Conservation (phyloP, 2,329 filamentous ascomycete genomes). For the Aspergillus spinulosporus region DNA sequence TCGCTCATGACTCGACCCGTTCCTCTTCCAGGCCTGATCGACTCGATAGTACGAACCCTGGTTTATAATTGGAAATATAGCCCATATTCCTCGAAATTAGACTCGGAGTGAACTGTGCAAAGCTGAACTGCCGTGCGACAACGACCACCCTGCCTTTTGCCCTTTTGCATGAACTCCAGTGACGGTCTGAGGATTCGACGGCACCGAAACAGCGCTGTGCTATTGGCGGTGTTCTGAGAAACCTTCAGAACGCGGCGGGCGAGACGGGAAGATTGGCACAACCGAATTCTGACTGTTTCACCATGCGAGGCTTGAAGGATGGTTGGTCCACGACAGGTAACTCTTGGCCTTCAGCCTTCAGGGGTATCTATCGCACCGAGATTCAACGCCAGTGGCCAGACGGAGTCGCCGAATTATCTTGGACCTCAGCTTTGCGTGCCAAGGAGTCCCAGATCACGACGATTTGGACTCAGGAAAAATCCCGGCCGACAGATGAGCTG, state of each 20-base stretch:
- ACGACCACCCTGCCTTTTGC: too few relatives aligned
- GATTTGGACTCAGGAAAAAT: not conserved
- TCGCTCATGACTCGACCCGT: not conserved
- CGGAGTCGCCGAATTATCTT: not conserved
- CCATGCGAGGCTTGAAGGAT: not conserved
- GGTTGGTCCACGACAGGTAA: not conserved
- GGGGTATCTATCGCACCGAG: not conserved
- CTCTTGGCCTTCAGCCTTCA: not conserved
- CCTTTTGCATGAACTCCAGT: too few relatives aligned
- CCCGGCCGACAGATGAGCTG: too few relatives aligned
- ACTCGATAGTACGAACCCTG: not conserved
- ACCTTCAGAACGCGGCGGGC: not conserved
- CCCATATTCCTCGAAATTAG: not conserved
- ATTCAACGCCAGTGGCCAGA: not conserved
- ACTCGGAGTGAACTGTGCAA: not conserved
- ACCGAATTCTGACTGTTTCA: not conserved
- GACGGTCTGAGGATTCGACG: not conserved
- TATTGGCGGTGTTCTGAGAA: not conserved
- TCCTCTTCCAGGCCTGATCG: not conserved
- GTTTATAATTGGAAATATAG: not conserved
- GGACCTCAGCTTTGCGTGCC: not conserved
- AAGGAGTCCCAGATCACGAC: not conserved
- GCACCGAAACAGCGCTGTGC: not conserved
- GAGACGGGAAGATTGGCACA: not conserved
- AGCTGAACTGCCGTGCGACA: not conserved